phyloP scores from a whole-genome alignment of 768 basidiomycete genomes.

The Lanmaoa rubissima region DNA sequence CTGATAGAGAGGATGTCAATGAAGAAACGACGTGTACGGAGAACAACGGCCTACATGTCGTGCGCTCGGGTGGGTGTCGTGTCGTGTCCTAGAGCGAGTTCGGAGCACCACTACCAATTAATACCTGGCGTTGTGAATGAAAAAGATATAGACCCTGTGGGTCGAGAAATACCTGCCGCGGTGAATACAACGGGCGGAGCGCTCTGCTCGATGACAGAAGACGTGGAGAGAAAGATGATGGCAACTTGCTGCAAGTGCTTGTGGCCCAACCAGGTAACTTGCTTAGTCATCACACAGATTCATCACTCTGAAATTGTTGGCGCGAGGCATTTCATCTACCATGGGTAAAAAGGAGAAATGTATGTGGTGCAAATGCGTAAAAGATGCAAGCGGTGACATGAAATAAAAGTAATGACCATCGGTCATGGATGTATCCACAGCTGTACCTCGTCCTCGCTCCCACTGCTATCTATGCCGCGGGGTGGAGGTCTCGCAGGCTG shows the following conservation, averaged over 20 bases:
- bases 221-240: slow-evolving; percentile 3
- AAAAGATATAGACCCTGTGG: no score
- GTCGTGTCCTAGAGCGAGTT: not conserved
- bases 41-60: slow-evolving; percentile 18
- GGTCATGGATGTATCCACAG: slow-evolving; percentile 16
- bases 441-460: slow-evolving; percentile 12
- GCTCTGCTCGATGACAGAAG: not conserved
- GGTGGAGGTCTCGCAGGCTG: not conserved
- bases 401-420: not conserved
- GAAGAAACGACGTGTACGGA: not conserved
- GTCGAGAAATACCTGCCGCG: not conserved
- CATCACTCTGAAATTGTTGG: not conserved
- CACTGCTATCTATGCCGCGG: not conserved
- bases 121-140: not conserved
- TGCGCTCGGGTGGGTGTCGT: not conserved
- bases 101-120: slow-evolving; percentile 1
- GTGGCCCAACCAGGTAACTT: not conserved
- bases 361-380: not conserved
- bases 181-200: not conserved
- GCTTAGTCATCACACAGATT: slow-evolving; percentile 20
- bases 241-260: not conserved
- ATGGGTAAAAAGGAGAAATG: no score
- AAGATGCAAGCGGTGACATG: not conserved
- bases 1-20: slow-evolving; percentile 18
- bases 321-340: not conserved